A percentile compares a stretch with the other conserved stretches of the same genome.
Conservation (phyloP, 2,329 filamentous ascomycete genomes). For the Fusarium sp. region DNA sequence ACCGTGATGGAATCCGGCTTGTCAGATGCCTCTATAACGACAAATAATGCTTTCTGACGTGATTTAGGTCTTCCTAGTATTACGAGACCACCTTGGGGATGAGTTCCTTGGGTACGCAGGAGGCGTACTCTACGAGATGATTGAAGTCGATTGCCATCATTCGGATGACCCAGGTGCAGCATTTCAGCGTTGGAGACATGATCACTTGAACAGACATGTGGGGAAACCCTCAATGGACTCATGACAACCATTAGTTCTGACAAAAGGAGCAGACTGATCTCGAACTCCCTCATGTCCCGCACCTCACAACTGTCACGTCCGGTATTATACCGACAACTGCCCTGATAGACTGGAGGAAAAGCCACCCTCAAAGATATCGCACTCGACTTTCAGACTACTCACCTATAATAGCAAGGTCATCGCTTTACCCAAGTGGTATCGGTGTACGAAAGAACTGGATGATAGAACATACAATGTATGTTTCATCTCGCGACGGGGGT, state of each 20-base stretch:
- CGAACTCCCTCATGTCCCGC: conserved; percentile 56
- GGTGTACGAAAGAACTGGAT: conserved; percentile 52
- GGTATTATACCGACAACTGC: conserved; percentile 50
- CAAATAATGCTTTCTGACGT: background rate
- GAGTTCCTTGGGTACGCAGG: conserved; percentile 54
- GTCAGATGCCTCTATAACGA: conserved; percentile 35
- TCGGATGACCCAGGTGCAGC: conserved; percentile 55
- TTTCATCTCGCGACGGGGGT: conserved; percentile 49
- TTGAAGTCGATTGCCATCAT: conserved; percentile 55
- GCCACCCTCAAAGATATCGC: conserved; percentile 49
- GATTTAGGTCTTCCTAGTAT: conserved; percentile 50
- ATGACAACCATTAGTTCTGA: background rate
- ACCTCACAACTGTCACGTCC: conserved; percentile 55
- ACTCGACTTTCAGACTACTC: conserved; percentile 52
- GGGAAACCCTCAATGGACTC: conserved; percentile 5
- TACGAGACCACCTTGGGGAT: conserved; percentile 55
- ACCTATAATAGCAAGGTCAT: conserved; percentile 15
- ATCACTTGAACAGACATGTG: conserved; percentile 55
- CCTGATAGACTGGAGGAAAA: conserved; percentile 48
- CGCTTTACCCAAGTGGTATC: conserved; percentile 38
- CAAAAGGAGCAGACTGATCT: conserved; percentile 48
- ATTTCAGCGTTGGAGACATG: conserved; percentile 56
- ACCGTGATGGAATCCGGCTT: conserved; percentile 54
- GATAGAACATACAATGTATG: conserved; percentile 54
- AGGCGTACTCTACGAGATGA: conserved; percentile 57